Evolutionary conservation across 441 rosid species (phyloP).

Genomic region (Populus trichocarpa): DNA sequence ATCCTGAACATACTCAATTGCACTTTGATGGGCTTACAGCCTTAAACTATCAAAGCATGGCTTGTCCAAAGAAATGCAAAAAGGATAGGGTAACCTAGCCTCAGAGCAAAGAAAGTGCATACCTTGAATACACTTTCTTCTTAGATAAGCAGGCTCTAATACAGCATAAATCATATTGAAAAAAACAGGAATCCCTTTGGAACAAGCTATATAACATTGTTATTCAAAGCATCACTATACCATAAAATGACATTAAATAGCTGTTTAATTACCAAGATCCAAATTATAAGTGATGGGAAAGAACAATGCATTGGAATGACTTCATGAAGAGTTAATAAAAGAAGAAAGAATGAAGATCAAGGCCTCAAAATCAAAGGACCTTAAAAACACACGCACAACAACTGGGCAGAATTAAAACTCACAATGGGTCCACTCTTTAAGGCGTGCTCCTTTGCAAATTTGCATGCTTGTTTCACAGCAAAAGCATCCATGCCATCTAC

Average conservation of each 20-base stretch:
- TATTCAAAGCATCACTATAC: background rate
- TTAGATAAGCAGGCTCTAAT: background rate
- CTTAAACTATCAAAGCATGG: background rate
- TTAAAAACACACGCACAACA: background rate
- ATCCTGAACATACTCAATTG: background rate
- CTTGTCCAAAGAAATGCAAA: background rate
- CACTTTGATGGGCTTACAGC: background rate
- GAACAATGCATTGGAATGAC: background rate
- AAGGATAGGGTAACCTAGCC: background rate
- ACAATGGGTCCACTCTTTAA: slow-evolving; percentile 94
- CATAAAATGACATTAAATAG: background rate
- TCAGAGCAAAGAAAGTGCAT: background rate
- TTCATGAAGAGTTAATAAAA: background rate
- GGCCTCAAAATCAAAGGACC: background rate
- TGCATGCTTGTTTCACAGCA: slow-evolving; percentile 96
- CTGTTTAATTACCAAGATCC: background rate
- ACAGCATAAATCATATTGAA: background rate
- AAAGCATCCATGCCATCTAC: slow-evolving; percentile 98
- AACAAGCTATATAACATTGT: background rate
- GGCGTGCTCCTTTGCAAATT: slow-evolving; percentile 87
- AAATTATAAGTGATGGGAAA: background rate
- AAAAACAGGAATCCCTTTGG: background rate
- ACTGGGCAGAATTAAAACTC: slow-evolving; percentile 30
- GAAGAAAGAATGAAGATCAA: background rate
- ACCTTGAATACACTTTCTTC: background rate